Evolutionary conservation across 1,284 basidiomycete genomes (phyloP), one percentile per base, ranked within the genome.

Genomic region (Cryptococcus hybrid): DNA sequence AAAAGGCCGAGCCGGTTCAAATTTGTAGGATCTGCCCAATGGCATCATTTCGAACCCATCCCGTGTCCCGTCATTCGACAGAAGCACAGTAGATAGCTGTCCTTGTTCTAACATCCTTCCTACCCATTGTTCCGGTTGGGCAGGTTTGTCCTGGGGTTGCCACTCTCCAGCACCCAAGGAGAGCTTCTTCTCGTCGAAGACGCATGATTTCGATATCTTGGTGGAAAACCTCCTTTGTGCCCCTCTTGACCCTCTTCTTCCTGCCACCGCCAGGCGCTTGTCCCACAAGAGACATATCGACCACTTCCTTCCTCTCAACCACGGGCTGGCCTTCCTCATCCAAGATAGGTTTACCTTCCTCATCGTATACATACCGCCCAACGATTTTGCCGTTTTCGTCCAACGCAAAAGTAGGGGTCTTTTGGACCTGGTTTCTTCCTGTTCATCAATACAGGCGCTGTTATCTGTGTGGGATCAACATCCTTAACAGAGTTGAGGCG

Each of bases 1-100:
- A 68, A 76, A 76, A 5, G 72, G 73, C 40, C 75, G 59, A 44
- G 70, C 64, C 13, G 73, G 71, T 40, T 72, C 67, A 56, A 76
- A 76, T 24, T 61, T 59, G 59, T 76, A 76, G 45, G 70, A 70
- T 36, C 75, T 55, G 3, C 73, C 72, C 12, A 75, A 52, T 2
- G 73, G 73, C 1, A 76, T 60, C 52, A 76, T 68, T 6, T 68
- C 63, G 56, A 75, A 76, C 9, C 64, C 69, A 39, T 67, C 64
- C 2, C 61, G 58, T 18, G 62, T 60, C 11, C 71, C 70, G 52
- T 72, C 68, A 58, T 72, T 73, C 35, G 73, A 59, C 30, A 76
- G 61, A 24, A 76, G 57, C 1, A 75, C 73, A 0, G 68, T 71
- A 1, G 68, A 69, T 7, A 72, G 53, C 9, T 64, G 55, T 8